Base-by-base conservation (phyloP, 2,329 filamentous ascomycete genomes). In the Colletotrichum liaoningense region DNA sequence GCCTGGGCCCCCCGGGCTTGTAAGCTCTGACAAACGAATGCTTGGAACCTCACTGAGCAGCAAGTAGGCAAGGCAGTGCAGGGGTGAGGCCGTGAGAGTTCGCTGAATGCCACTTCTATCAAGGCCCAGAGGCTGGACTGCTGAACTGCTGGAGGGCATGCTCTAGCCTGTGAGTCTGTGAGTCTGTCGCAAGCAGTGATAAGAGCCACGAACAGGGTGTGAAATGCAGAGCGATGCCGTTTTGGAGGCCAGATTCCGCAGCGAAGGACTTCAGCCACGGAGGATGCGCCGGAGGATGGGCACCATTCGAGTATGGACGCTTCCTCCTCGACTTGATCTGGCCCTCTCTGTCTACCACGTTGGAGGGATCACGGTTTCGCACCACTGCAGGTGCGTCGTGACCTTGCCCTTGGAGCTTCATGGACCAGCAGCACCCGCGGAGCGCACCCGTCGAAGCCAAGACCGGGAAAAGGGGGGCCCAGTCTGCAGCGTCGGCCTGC, bases 221-320 rank as follows among this genome's bases (percentile, higher is more conserved):
- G 42, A 9, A 11, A 49, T 49, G 19, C 42, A 49, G n/a, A 46
- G 33, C 24, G 66, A 68, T 46, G 42, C 49, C 59, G 33, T 38
- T 54, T 12, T 12, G 35, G 33, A 57, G 63, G 64, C 38, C 55
- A 30, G 46, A 49, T 54, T 49, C 38, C 69, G 35, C 49, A 19
- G 57, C 69, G 52, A 68, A 24, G 52, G 62, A 42, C 60, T 67
- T n/a, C 28, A 58, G 33, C 64, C 52, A 58, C 52, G 69, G 64
- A 63, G 52, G 52, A 63, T 59, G 64, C 49, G 64, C 58, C 58
- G 69, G 69, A 63, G 52, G 38, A 63, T 63, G 69, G 64, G 64
- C 58, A 68, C 64, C 35, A 16, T 72, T 68, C 52, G 57, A 72
- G 69, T 68, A 68, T 72, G 69, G 68, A 33, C 46, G 46, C 56